Evolutionary conservation across 1,139 yeast genomes (phyloP), one percentile per base, ranked within the genome.

Genomic region (Yamadazyma oceani): DNA sequence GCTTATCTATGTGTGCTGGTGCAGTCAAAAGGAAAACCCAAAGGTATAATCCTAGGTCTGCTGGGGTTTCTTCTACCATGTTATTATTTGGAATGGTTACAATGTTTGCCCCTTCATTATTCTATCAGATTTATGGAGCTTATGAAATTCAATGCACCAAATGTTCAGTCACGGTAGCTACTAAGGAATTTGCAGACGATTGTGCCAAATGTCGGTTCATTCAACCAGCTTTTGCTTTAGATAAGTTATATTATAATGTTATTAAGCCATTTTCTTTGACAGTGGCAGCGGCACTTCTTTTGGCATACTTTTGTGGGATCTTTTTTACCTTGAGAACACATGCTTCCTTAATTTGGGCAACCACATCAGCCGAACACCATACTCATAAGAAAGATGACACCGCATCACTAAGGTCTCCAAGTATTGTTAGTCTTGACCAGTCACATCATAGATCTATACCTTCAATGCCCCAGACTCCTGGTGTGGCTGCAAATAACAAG

Each of bases 61-160:
- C 98, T 0, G 97, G 98, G 43, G 98, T 92, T 1, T 86, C 96
- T 4, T 88, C 97, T 1, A 94, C 98, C 2, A 88, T 92, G 96
- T 69, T 92, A 38, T 69, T 92, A 37, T 92, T 84, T 66, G 95
- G 97, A 1, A 80, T 88, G 68, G 79, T 89, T 37, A 94, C 87
- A 2, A 90, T 92, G 80, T 83, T 92, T 66, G 88, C 96, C 0
- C 99, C 99, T 2, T 87, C 97, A 0, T 72, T 89, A 29, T 80
- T 94, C 51, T 87, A 88, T 57, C 94, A 88, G 57, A 83, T 92
- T 27, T 90, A 88, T 58, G 98, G 98, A 1, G 78, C 88, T 5
- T 88, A 89, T 56, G 90, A 85, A 51, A 75, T 90, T 33, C 72
- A 71, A 42, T 92, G 98, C 62, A 69, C 65, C 9, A 66, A 63